phyloP scores from a whole-genome alignment of 352 stramenopile genomes.

The Aphanomyces cochlioides region DNA sequence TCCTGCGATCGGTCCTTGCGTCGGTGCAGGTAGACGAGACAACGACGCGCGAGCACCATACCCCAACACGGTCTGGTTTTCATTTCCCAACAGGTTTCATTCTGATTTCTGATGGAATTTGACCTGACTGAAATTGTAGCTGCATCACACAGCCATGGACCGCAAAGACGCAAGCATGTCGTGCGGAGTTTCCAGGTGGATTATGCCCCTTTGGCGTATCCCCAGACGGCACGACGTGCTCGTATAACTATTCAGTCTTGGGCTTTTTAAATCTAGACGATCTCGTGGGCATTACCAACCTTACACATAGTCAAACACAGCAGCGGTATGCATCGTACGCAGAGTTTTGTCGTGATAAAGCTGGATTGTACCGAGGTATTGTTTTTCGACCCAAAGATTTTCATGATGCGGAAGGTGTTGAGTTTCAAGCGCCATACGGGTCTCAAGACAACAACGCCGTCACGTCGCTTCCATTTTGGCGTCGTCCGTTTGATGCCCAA shows the following conservation, averaged over 20 bases:
- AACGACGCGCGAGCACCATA: conserved; percentile 19
- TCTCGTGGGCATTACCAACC: conserved; percentile 63
- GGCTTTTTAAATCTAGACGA: conserved; percentile 58
- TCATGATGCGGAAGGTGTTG: not conserved
- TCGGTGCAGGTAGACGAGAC: conserved; percentile 6
- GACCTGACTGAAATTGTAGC: conserved; percentile 34
- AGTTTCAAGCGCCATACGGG: conserved; percentile 1
- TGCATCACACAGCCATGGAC: conserved; percentile 52
- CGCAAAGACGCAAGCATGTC: conserved; percentile 43
- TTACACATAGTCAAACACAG: conserved; percentile 37
- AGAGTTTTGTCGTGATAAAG: conserved; percentile 6
- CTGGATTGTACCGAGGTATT: conserved; percentile 30
- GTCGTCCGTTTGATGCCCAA: conserved; percentile 48
- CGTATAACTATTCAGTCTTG: conserved; percentile 61
- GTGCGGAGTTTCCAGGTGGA: conserved; percentile 39
- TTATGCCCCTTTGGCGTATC: conserved; percentile 50
- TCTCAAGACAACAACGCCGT: conserved; percentile 5
- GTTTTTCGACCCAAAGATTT: not conserved
- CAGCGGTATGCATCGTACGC: conserved; percentile 6
- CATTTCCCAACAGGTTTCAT: conserved; percentile 23
- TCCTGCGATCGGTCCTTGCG: conserved; percentile 12
- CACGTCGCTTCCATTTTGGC: conserved; percentile 48
- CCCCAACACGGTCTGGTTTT: conserved; percentile 30
- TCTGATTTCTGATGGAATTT: not conserved
- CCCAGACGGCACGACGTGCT: conserved; percentile 58